Conservation (phyloP, 768 basidiomycete genomes). For the Suillus americanus region DNA sequence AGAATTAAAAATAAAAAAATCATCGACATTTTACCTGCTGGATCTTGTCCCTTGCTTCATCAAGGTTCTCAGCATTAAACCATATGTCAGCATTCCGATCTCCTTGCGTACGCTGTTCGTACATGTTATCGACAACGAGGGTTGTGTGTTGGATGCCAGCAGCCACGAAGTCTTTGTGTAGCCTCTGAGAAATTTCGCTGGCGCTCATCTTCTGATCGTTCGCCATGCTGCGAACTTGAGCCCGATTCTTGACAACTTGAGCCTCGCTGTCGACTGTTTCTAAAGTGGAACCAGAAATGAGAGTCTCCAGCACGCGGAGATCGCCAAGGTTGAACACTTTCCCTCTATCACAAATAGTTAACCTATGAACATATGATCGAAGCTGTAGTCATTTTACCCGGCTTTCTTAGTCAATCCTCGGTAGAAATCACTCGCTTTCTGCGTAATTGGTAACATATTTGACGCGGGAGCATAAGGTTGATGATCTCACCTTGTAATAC, state of each 20-base stretch:
- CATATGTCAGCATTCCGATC: too few relatives aligned
- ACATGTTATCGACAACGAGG: too few relatives aligned
- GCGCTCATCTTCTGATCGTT: background rate
- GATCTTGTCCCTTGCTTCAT: too few relatives aligned
- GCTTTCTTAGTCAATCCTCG: background rate
- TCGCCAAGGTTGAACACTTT: background rate
- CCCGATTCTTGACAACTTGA: background rate
- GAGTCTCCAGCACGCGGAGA: background rate
- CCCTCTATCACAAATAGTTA: background rate
- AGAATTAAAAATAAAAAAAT: too few relatives aligned
- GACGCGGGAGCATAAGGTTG: background rate
- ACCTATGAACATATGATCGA: background rate
- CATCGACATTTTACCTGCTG: too few relatives aligned
- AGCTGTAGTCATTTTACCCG: background rate
- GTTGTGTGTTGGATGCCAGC: too few relatives aligned
- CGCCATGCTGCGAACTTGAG: too few relatives aligned
- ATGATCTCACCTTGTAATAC: background rate
- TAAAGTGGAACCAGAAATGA: background rate
- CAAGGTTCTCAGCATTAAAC: too few relatives aligned
- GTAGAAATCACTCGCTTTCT: too few relatives aligned
- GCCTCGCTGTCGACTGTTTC: background rate
- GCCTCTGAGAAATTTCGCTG: background rate
- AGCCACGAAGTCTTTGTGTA: too few relatives aligned
- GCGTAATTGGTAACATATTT: background rate
- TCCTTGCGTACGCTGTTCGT: too few relatives aligned